Base-by-base conservation (phyloP, 2,329 filamentous ascomycete species). In the Endocalyx cinctus region DNA sequence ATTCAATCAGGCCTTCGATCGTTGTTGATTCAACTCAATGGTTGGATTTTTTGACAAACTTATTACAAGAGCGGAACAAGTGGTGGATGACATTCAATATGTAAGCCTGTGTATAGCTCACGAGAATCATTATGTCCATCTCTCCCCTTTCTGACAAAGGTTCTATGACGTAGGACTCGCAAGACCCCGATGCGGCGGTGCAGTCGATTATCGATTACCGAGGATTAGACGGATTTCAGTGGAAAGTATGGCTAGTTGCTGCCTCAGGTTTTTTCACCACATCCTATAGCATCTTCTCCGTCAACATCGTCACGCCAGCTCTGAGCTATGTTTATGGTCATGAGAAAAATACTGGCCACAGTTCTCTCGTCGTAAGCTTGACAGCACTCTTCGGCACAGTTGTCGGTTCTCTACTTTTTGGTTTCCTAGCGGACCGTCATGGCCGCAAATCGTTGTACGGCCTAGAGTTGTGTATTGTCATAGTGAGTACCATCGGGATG, bases 371-470 rank as follows among this genome's bases (percentile, higher is more conserved):
- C n/a, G n/a, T 54, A 27, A 74, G 74, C 46, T 51, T 74, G 39
- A 67, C 68, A 34, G 75, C 72, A 8, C 59, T 75, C 8, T 43
- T 71, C 16, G 71, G 71, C 19, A 75, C 70, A 5, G 66, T 74
- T 19, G 50, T 68, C 13, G 72, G 71, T 18, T 71, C 74, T 44
- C 49, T 74, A 16, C 46, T 67, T 15, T 76, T 75, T 41, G 72
- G 72, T 26, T 70, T 67, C 37, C 60, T 76, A 5, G 72, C 71
- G 23, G 72, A 76, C 42, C 65, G 64, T 35, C 71, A 69, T 48
- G 72, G 71, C n/a, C 64, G 72, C 14, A 74, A 72, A 10, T 63
- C 68, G 5, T 59, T 75, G 3, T 76, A 76, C 36, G 72, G 72
- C n/a, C 68, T 76, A 33, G 71, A 75, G 49, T 57, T 76, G 11